Percentiles rank a stretch among this genome's conserved stretches.
Evolutionary conservation across 306 rosid genomes (phyloP).

Genomic region (Prinsepia uniflora): DNA sequence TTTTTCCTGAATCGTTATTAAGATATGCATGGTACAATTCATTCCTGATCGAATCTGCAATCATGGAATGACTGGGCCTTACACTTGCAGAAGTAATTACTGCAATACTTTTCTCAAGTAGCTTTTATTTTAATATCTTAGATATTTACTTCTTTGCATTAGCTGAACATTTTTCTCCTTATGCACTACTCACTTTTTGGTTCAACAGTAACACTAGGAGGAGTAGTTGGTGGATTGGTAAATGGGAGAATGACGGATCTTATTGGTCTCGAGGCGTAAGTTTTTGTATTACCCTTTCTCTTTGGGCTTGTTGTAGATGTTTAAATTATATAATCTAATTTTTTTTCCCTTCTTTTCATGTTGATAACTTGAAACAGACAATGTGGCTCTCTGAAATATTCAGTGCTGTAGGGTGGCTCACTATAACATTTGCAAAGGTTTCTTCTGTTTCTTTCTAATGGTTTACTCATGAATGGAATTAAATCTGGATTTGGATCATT

Average conservation of each 20-base stretch:
- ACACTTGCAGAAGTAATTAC: constrained; percentile 20
- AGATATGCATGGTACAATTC: too few relatives aligned
- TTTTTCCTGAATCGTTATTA: too few relatives aligned
- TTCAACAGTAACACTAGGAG: constrained; percentile 33
- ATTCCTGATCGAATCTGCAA: constrained; percentile 17
- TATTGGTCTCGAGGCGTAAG: constrained; percentile 40
- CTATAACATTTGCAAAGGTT: constrained; percentile 29
- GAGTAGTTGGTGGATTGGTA: constrained; percentile 34
- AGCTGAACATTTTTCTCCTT: background rate
- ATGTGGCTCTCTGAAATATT: constrained; percentile 25
- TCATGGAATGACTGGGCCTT: constrained; percentile 28
- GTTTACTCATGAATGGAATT: constrained; percentile 6
- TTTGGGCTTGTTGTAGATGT: background rate
- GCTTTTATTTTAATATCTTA: background rate
- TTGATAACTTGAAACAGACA: constrained; percentile 18
- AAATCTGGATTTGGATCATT: constrained; percentile 11
- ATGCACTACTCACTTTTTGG: constrained; percentile 24
- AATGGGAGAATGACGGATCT: constrained; percentile 30
- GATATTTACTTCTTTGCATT: background rate
- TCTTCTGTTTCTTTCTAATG: background rate
- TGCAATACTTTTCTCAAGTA: background rate
- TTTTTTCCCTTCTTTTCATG: background rate
- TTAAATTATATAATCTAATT: background rate
- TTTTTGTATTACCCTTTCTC: background rate
- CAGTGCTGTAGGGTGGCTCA: constrained; percentile 37